Conservation (phyloP, 2,329 filamentous ascomycete species). For the Cladosporium sp. region DNA sequence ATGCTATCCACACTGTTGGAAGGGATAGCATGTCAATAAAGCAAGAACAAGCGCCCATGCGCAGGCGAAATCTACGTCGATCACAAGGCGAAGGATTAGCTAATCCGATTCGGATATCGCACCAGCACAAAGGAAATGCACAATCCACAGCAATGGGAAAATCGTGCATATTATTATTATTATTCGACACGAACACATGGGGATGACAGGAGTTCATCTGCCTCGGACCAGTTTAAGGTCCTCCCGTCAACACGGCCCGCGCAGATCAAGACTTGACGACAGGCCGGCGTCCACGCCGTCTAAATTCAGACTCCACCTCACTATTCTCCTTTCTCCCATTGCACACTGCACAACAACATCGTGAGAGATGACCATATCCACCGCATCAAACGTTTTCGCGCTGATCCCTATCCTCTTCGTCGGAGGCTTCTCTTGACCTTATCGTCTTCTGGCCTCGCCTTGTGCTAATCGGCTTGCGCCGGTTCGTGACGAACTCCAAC, state of each 20-base stretch:
- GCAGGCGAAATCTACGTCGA: too few relatives aligned
- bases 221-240: background rate
- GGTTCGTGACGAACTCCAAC: background rate
- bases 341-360: background rate
- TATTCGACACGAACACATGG: constrained; percentile 2
- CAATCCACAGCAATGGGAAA: too few relatives aligned
- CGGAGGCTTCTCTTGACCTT: too few relatives aligned
- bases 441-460: background rate
- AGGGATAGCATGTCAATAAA: too few relatives aligned
- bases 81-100: too few relatives aligned
- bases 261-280: background rate
- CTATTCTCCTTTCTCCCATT: background rate
- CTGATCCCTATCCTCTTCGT: background rate
- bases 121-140: too few relatives aligned
- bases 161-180: too few relatives aligned
- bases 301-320: background rate
- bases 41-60: too few relatives aligned
- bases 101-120: too few relatives aligned
- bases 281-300: background rate
- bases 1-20: too few relatives aligned
- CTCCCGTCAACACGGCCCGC: too few relatives aligned
- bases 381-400: background rate
- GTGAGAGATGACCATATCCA: background rate
- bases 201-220: constrained; percentile 4
- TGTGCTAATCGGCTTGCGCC: background rate